These are phyloP conservation scores for Candida pseudoglaebosa DNA, from an alignment of 805 yeast species.

Conservation along the genomic window DNA sequence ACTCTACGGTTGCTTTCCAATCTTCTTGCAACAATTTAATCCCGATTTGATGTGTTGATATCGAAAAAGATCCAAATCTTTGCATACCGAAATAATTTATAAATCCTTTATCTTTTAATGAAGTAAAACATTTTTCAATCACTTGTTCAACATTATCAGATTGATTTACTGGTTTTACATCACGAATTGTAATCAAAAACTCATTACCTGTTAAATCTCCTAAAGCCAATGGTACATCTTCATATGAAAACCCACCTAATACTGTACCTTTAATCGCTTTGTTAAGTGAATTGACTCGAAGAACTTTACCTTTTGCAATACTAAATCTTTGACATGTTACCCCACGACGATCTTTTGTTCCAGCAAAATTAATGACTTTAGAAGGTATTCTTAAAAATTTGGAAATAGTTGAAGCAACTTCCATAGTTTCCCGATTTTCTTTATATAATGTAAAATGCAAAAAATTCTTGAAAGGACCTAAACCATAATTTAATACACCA, in stretches of 20 bases:
- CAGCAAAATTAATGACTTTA: slow-evolving; percentile 74
- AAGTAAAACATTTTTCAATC: slow-evolving; percentile 49
- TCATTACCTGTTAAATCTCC: slow-evolving; percentile 91
- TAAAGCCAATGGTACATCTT: slow-evolving; percentile 55
- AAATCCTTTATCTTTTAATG: slow-evolving; percentile 68
- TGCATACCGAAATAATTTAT: slow-evolving; percentile 98
- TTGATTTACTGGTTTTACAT: slow-evolving; percentile 44
- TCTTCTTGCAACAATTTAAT: slow-evolving; percentile 62
- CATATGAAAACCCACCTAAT: slow-evolving; percentile 75
- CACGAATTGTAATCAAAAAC: slow-evolving; percentile 79
- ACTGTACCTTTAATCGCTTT: slow-evolving; percentile 58
- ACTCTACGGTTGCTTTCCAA: slow-evolving; percentile 76
- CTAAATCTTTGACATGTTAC: slow-evolving; percentile 85
- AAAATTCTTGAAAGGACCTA: slow-evolving; percentile 67
- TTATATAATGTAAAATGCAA: slow-evolving; percentile 81
- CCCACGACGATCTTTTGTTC: slow-evolving; percentile 96
- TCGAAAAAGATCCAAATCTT: slow-evolving; percentile 92
- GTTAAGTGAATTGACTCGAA: slow-evolving; percentile 73
- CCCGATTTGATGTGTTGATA: slow-evolving; percentile 88
- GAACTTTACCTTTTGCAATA: slow-evolving; percentile 63
- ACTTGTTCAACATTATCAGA: slow-evolving; percentile 34
- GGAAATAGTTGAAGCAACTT: slow-evolving; percentile 72
- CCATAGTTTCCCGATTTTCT: slow-evolving; percentile 97
- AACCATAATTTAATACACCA: slow-evolving; percentile 62
- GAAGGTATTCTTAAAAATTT: slow-evolving; percentile 73